Base-by-base conservation (phyloP, 352 stramenopile species). In the Phytopythium mirpurense region DNA sequence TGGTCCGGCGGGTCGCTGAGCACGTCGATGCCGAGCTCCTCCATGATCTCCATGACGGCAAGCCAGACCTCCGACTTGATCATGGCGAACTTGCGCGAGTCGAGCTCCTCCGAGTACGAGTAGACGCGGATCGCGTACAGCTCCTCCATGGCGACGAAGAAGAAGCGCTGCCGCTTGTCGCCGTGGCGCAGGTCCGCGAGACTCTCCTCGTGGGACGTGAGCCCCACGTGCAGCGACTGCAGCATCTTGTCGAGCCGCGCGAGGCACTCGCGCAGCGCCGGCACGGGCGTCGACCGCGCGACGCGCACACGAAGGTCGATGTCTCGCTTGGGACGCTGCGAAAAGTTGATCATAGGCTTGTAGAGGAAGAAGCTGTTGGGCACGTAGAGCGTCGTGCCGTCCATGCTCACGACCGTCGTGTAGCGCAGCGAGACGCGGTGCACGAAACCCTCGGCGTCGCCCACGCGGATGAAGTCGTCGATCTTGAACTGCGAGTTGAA, bases 361-460 rank as follows among this genome's bases (percentile, higher is more conserved):
- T 91, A 95, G n/a, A 95, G 62, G 51, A 95, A 95, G 57, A 91
- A 93, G 54, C 83, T 93, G 64, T 94, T 94, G 26, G 82, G 82
- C 21, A 95, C 72, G 55, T 83, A 93, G 18, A 91, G 63, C 40
- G 83, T 88, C 31, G 85, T 93, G 35, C 79, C 78, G 27, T 92
- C 83, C 18, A 83, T 67, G n/a, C 75, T 91, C 62, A 93, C 67
- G 23, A 95, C 56, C 9, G 81, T 90, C 45, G 85, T 95, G 65
- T 92, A 95, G 2, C 85, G 77, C 41, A 95, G 68, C 53, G 81
- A 88, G 7, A 93, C 78, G 21, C 81, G 83, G 48, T 93, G 83
- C 7, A 95, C 83, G 48, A 93, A 89, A 9, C 85, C 85, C 42
- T 84, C 70, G 14, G 80, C 75, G 38, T 84, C 64, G 43, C 79